Conservation (phyloP, 805 yeast species). For the Sungouiozyma ichnusensis region DNA sequence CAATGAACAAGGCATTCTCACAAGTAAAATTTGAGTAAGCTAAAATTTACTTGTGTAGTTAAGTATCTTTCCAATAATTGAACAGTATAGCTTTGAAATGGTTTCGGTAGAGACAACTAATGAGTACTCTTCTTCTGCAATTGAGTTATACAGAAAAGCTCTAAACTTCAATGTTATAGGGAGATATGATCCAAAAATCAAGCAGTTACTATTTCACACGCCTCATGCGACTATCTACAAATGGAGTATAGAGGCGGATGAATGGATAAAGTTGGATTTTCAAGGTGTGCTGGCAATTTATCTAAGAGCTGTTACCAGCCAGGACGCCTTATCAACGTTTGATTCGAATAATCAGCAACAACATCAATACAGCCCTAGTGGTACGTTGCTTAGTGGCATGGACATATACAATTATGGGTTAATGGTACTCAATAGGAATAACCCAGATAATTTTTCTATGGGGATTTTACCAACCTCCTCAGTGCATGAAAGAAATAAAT, state of each 20-base stretch:
- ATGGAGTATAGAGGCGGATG: constrained; percentile 44
- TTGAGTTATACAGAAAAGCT: constrained; percentile 57
- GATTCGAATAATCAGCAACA: background rate
- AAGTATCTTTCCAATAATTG: no score
- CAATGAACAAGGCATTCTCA: no score
- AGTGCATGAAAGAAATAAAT: constrained; percentile 33
- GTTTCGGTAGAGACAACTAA: background rate
- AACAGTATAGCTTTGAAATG: no score
- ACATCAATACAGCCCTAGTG: constrained; percentile 5
- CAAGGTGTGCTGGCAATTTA: constrained; percentile 65
- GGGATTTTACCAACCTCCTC: constrained; percentile 53
- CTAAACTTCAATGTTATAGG: constrained; percentile 67
- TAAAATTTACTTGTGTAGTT: no score
- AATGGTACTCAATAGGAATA: constrained; percentile 54
- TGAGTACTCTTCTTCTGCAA: constrained; percentile 3
- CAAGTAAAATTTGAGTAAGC: no score
- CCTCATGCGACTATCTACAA: constrained; percentile 65
- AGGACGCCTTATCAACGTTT: constrained; percentile 7
- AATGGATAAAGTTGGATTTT: constrained; percentile 61
- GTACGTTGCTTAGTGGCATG: constrained; percentile 19
- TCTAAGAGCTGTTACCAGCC: constrained; percentile 34
- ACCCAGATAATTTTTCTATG: constrained; percentile 60
- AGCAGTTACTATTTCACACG: constrained; percentile 55
- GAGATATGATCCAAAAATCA: constrained; percentile 62
- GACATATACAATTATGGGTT: constrained; percentile 54